Conservation (phyloP, 2,329 filamentous ascomycete genomes). For the Didymellaceae sp. region DNA sequence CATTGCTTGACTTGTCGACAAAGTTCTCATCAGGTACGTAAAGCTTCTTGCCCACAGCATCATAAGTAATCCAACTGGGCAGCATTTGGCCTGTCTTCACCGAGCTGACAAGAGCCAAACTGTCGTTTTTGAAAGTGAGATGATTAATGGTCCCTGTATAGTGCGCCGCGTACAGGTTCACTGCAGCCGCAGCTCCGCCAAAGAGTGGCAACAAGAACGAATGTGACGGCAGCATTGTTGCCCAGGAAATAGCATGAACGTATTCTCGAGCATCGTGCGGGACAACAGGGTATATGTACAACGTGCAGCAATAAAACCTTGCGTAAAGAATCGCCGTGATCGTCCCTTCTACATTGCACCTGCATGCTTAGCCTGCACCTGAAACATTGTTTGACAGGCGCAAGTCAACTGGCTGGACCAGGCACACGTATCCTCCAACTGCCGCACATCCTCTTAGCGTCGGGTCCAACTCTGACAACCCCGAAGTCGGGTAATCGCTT, state of each 20-base stretch:
- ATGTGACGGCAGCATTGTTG: constrained; percentile 32
- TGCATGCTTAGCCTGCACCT: constrained; percentile 13
- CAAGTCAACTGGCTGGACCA: constrained; percentile 11
- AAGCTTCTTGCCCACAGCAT: constrained; percentile 32
- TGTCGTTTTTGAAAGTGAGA: constrained; percentile 33
- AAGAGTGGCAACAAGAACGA: constrained; percentile 35
- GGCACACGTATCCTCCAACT: constrained; percentile 8
- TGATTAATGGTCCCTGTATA: constrained; percentile 42
- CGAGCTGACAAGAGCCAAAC: constrained; percentile 32
- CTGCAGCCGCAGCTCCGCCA: constrained; percentile 32
- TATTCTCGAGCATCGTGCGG: too few species aligned
- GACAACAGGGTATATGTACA: too few species aligned
- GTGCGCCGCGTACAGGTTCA: constrained; percentile 41
- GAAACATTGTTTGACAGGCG: constrained; percentile 14
- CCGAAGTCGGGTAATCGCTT: background rate
- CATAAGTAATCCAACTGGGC: constrained; percentile 44
- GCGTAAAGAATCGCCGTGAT: constrained; percentile 1
- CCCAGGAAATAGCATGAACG: background rate
- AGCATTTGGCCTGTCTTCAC: constrained; percentile 33
- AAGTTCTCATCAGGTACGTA: constrained; percentile 40
- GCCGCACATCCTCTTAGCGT: constrained; percentile 9
- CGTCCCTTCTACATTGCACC: constrained; percentile 8
- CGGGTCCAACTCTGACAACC: background rate
- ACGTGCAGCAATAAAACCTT: too few species aligned
- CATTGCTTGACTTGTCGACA: constrained; percentile 22